Conservation (phyloP, 1,284 basidiomycete genomes). For the Fomitopsis schrenkii region DNA sequence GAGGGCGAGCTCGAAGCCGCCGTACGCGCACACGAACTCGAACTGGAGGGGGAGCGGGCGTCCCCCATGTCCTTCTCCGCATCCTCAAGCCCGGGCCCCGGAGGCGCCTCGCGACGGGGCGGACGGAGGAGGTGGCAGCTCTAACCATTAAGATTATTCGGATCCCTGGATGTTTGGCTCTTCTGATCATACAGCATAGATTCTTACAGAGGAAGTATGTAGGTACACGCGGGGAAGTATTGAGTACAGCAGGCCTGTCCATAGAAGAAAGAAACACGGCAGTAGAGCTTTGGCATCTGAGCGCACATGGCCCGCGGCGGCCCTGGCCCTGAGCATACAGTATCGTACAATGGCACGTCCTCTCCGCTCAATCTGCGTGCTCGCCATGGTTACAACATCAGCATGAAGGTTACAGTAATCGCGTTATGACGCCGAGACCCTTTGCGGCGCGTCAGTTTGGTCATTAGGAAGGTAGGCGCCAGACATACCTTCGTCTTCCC, state of each 20-base stretch:
- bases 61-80: not conserved
- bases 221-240: not conserved
- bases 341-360: not conserved
- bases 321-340: no score
- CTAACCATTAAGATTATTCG: not conserved
- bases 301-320: not conserved
- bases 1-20: slow-evolving; percentile 56
- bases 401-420: slow-evolving; percentile 23
- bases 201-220: not conserved
- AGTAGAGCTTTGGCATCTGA: not conserved
- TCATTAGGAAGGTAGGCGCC: not conserved
- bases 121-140: not conserved
- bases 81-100: not conserved
- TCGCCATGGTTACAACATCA: not conserved
- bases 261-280: not conserved
- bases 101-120: not conserved
- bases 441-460: slow-evolving; percentile 7
- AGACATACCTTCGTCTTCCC: slow-evolving; percentile 83
- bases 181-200: not conserved
- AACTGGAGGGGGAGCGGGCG: not conserved
- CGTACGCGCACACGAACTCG: slow-evolving; percentile 27
- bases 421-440: slow-evolving; percentile 35
- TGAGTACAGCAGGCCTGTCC: not conserved
- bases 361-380: not conserved
- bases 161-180: not conserved